Evolutionary conservation across 306 rosid genomes (phyloP).

Genomic region (Oemleria cerasiformis): DNA sequence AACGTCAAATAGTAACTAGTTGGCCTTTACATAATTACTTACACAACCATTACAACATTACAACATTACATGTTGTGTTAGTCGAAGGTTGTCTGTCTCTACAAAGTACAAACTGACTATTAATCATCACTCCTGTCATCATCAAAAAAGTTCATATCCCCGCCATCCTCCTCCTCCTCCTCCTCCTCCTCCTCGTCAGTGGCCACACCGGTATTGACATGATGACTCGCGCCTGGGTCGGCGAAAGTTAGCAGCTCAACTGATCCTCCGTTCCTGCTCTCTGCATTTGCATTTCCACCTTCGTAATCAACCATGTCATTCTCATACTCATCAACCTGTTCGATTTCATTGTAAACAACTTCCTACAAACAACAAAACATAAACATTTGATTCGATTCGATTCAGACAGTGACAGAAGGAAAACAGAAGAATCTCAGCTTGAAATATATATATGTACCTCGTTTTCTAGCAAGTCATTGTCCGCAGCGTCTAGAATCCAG

Average conservation of each 20-base stretch:
- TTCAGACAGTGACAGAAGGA: conserved; percentile 2
- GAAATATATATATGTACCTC: conserved; percentile 50
- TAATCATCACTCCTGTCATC: conserved; percentile 59
- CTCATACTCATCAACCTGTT: conserved; percentile 56
- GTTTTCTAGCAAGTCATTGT: conserved; percentile 44
- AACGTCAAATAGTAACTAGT: not conserved
- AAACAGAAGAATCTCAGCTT: not conserved
- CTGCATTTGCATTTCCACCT: conserved; percentile 38
- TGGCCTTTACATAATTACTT: no score
- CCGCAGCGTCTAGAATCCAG: conserved; percentile 65
- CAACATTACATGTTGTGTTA: conserved; percentile 5
- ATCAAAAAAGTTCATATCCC: conserved; percentile 62
- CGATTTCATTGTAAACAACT: conserved; percentile 46
- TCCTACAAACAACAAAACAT: conserved; percentile 38
- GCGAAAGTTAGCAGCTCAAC: conserved; percentile 46
- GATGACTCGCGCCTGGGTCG: conserved; percentile 45
- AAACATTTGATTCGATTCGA: no score
- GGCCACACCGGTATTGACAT: conserved; percentile 45
- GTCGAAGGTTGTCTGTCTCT: conserved; percentile 4
- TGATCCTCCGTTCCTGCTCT: conserved; percentile 54
- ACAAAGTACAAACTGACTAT: conserved; percentile 22
- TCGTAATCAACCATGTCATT: conserved; percentile 66
- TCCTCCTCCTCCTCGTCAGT: conserved; percentile 53
- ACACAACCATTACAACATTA: no score
- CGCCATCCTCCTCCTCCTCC: conserved; percentile 52